Evolutionary conservation across 495 filamentous ascomycete species (phyloP).

Genomic region (Talaromyces ruber): DNA sequence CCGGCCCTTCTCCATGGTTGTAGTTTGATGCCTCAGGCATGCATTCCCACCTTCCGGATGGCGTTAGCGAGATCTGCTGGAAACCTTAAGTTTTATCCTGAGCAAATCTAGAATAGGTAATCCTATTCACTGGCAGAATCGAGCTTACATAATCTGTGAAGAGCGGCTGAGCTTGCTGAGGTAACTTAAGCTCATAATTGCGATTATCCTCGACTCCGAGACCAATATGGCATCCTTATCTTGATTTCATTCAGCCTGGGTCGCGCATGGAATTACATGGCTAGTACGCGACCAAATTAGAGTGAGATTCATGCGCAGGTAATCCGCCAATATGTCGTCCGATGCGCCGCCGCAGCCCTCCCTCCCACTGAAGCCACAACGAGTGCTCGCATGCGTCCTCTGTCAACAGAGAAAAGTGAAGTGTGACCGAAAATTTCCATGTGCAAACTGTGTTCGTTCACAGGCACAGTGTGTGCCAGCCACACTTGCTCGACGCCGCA

Average conservation of each 20-base stretch:
- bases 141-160: too few relatives aligned
- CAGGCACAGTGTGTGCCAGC: slow-evolving; percentile 40
- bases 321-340: background rate
- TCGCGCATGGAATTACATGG: background rate
- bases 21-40: background rate
- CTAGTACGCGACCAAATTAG: background rate
- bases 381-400: slow-evolving; percentile 46
- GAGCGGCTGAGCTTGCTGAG: too few relatives aligned
- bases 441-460: slow-evolving; percentile 37
- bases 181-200: background rate
- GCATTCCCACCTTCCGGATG: background rate
- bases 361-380: slow-evolving; percentile 21
- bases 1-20: background rate
- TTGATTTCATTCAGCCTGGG: background rate
- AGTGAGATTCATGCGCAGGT: background rate
- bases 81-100: too few relatives aligned
- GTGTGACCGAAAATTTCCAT: slow-evolving; percentile 49
- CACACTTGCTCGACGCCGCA: slow-evolving; percentile 27
- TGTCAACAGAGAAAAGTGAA: slow-evolving; percentile 53
- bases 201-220: background rate
- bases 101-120: too few relatives aligned
- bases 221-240: background rate
- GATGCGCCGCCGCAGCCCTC: background rate
- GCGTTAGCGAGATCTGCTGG: background rate
- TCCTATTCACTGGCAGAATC: too few relatives aligned